Evolutionary conservation across 1,284 basidiomycete species (phyloP), one percentile per base, ranked within the genome.

Genomic region (Gymnopus androsaceus): DNA sequence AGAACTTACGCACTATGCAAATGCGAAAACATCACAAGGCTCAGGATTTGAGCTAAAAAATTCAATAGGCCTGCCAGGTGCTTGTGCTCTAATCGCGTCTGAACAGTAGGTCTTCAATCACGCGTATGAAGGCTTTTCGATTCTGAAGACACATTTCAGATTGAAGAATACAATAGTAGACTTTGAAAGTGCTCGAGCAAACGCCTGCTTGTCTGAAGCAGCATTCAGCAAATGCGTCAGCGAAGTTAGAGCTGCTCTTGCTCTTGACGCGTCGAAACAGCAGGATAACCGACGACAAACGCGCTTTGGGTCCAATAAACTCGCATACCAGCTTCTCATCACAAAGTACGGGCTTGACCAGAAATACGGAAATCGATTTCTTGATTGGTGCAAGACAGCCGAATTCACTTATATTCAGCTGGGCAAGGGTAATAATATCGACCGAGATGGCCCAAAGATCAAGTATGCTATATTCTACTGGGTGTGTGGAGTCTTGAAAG

Each of bases 41-140:
- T 65, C 65, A 9, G 67, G 67, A 2, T 58, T 63, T 38, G 54
- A 64, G 21, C 27, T 69, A 3, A 56, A 59, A 4, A 42, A 55
- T 33, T 54, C 60, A 4, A 56, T 55, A 8, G 65, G 62, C 27
- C 46, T 67, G 38, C 59, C 63, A n/a, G 63, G 64, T 11, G 60
- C 66, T 19, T 69, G 67, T 45, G 65, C 64, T 14, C 62, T 64
- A 45, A 50, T 69, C n/a, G 66, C 64, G 15, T 67, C 67, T 12
- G 56, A 66, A 54, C 47, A 62, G 67, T 68, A 37, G 17, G 63
- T 56, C 23, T 40, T 4, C 21, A 4, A 30, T 54, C 15, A 25
- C 41, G 8, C 41, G n/a, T 7, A 4, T 28, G 9, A 15, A 14
- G n/a, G 25, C 14, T n/a, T 25, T 34, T 14, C 19, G 23, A 30